Evolutionary conservation across 345 rosid species (phyloP), one percentile per base, ranked within the genome.

Genomic region (Salix udensis): DNA sequence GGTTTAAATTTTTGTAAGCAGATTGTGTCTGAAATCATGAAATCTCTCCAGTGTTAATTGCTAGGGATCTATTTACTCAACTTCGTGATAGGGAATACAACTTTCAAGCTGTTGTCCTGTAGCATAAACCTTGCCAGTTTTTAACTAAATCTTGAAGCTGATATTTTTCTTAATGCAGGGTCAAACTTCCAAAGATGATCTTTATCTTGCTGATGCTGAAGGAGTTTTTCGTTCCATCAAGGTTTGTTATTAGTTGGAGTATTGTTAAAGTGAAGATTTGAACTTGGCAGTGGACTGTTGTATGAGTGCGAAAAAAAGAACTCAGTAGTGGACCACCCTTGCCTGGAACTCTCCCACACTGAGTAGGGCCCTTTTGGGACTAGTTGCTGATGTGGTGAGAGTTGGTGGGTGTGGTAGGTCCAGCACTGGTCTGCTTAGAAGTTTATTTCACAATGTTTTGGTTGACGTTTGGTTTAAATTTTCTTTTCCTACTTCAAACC

Each of bases 181-280:
- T 83, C 96, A 89, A 79, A 82, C 83, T 55, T 84, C 92, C 68
- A 79, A 79, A 76, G 87, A 75, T 65, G 95, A 92, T 84, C 50
- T 89, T 65, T 70, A 88, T 81, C 91, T 94, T 81, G 89, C 52
- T 81, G 90, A 90, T 79, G 94, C 97, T 6, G 89, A 88, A 84
- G 91, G 93, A 74, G 53, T 83, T 76, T 94, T 92, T 77, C 94
- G 85, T 69, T 91, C 96, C 42, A 87, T 96, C 75, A 92, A 91
- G 97, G 99, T 96, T 80, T 64, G 90, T 87, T 73, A 79, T 60
- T 69, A 40, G 30, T 76, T 80, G 11, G 36, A 65, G 52, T 71
- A 28, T 72, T 37, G 48, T 76, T 18, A 60, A 61, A 65, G 14
- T 61, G 69, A 31, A 66, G 3, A 26, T 65, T 40, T 62, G 13